A percentile compares a stretch with the other conserved stretches of the same genome.
Conservation (phyloP, 2,329 filamentous ascomycete genomes). For the Ceratocystis ficicola region DNA sequence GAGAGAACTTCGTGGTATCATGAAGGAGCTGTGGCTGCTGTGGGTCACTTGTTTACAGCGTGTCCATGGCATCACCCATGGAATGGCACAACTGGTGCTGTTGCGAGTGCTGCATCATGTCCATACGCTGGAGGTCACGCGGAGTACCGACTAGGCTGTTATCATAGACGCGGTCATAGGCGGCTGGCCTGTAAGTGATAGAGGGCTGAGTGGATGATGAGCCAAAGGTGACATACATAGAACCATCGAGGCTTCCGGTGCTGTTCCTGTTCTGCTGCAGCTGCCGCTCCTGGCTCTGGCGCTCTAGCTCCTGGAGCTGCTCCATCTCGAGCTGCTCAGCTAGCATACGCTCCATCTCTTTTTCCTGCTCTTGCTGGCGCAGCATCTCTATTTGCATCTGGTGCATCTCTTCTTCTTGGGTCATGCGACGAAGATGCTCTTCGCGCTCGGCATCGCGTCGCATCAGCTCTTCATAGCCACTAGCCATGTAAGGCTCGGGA, state of each 20-base stretch:
- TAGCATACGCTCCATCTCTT: conserved; percentile 28
- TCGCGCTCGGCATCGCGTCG: conserved; percentile 46
- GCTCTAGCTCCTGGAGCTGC: conserved; percentile 26
- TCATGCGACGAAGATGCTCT: conserved; percentile 12
- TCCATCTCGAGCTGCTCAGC: background rate
- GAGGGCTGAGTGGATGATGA: background rate
- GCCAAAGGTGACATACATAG: conserved; percentile 33
- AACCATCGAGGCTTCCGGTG: conserved; percentile 9
- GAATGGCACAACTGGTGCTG: conserved; percentile 1
- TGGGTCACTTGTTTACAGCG: background rate
- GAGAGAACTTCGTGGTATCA: conserved; percentile 5
- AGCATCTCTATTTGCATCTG: conserved; percentile 4
- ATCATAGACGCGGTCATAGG: conserved; percentile 20
- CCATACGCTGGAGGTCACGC: conserved; percentile 15
- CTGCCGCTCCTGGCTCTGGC: conserved; percentile 31
- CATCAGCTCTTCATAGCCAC: conserved; percentile 63
- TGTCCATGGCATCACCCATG: conserved; percentile 10
- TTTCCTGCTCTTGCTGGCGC: conserved; percentile 26
- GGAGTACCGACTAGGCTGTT: background rate
- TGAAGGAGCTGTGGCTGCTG: background rate
- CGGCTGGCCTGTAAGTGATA: conserved; percentile 23
- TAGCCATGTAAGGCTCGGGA: conserved; percentile 72
- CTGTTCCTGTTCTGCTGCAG: conserved; percentile 10
- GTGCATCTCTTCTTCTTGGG: conserved; percentile 14
- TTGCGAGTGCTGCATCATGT: conserved; percentile 13